Evolutionary conservation across 129 eudicot genomes (phyloP).

Genomic region (Glebionis coronaria): DNA sequence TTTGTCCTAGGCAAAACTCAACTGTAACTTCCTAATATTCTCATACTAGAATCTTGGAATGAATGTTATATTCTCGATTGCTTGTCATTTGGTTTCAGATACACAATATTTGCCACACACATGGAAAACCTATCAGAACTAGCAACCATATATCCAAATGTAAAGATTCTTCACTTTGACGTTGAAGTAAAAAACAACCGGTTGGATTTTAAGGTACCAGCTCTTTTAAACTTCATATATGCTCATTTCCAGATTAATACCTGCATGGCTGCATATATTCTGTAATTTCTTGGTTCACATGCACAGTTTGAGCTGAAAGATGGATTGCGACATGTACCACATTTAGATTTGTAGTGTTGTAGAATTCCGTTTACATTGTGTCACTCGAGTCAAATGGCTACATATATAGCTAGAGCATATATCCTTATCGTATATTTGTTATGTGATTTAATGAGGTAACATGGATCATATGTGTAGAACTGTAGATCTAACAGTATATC

Average conservation of each 20-base stretch:
- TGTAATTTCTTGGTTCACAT: constrained; percentile 5
- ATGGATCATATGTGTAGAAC: too few relatives aligned
- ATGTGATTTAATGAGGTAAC: too few relatives aligned
- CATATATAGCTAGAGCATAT: too few relatives aligned
- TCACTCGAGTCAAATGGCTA: too few relatives aligned
- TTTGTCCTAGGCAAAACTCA: background rate
- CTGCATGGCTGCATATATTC: background rate
- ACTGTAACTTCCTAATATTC: background rate
- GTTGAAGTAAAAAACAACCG: constrained; percentile 79
- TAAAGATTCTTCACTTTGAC: constrained; percentile 81
- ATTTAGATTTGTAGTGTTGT: constrained; percentile 17
- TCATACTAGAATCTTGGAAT: constrained; percentile 5
- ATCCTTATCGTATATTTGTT: too few relatives aligned
- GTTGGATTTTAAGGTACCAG: constrained; percentile 87
- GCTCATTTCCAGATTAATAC: background rate
- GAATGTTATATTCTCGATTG: constrained; percentile 1
- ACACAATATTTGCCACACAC: constrained; percentile 87
- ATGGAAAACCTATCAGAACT: constrained; percentile 86
- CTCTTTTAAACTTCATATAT: constrained; percentile 12
- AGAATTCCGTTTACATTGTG: too few relatives aligned
- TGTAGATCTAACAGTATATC: too few relatives aligned
- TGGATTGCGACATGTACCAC: constrained; percentile 75
- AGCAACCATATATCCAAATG: constrained; percentile 79
- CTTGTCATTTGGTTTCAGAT: constrained; percentile 44
- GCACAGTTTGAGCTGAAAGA: constrained; percentile 87